phyloP scores from a whole-genome alignment of 2,329 filamentous ascomycete genomes.

The Diaporthe longicolla region DNA sequence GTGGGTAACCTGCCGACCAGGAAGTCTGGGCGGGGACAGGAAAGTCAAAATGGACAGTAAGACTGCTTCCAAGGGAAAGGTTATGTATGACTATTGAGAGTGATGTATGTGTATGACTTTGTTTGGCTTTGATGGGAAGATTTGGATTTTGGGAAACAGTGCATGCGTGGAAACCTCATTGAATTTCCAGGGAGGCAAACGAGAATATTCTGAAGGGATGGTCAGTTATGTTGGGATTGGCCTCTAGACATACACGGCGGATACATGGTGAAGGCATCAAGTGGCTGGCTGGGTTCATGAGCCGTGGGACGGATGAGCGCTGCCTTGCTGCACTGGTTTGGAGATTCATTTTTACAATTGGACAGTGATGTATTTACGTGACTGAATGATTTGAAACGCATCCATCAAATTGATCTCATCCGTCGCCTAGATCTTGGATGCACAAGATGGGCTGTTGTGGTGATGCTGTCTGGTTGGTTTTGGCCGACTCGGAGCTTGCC shows the following conservation, averaged over 20 bases:
- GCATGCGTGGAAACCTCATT: not conserved
- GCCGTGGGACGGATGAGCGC: conserved; percentile 17
- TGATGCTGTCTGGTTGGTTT: not conserved
- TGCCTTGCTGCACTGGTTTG: conserved; percentile 1
- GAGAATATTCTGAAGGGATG: not conserved
- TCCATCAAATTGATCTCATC: not conserved
- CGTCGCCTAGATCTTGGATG: not conserved
- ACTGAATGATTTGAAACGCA: not conserved
- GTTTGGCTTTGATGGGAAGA: not conserved
- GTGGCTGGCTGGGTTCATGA: not conserved
- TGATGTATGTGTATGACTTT: conserved; percentile 5
- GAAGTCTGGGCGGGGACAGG: conserved; percentile 40
- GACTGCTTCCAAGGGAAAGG: not conserved
- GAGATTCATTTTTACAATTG: not conserved
- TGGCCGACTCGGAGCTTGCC: conserved; percentile 9
- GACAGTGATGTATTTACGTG: not conserved
- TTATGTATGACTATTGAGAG: not conserved
- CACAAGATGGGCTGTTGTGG: not conserved
- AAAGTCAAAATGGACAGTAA: conserved; percentile 38
- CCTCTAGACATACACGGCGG: not conserved
- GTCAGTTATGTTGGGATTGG: not conserved
- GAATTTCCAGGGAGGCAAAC: not conserved
- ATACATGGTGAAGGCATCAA: not conserved
- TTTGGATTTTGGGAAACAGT: not conserved
- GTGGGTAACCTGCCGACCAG: conserved; percentile 49